Percentiles rank a stretch among this genome's conserved stretches.
phyloP scores from a whole-genome alignment of 768 basidiomycete genomes.

The Boletus subparvulus region DNA sequence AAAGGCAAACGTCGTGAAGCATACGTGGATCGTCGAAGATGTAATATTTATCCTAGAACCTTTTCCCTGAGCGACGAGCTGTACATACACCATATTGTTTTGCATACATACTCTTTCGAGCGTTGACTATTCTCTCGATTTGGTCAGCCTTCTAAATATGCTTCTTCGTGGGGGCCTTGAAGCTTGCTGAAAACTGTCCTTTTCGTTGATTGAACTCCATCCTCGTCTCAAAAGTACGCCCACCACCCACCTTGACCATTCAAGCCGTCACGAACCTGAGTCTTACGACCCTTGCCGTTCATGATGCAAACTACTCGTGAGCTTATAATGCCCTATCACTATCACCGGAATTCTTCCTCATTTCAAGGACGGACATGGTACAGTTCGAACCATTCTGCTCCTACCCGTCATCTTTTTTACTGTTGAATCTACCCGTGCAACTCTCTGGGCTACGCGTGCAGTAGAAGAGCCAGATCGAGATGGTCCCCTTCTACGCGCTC shows the following conservation, averaged over 20 bases:
- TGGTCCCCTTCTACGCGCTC: not conserved
- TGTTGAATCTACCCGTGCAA: constrained; percentile 2
- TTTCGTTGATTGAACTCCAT: not conserved
- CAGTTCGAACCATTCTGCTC: constrained; percentile 11
- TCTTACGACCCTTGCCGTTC: not conserved
- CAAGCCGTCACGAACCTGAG: not conserved
- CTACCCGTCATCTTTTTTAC: constrained; percentile 8
- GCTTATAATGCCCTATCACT: not conserved
- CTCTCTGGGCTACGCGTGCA: constrained; percentile 1
- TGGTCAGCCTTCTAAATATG: not conserved
- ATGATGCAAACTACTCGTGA: constrained; percentile 2
- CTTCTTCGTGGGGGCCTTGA: constrained; percentile 3
- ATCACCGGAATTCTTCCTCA: not conserved
- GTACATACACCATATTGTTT: not conserved
- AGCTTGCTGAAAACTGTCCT: not conserved
- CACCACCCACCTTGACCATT: not conserved
- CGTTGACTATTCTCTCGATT: not conserved
- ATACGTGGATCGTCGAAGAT: not conserved
- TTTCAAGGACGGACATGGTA: not conserved
- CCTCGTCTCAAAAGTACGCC: not conserved
- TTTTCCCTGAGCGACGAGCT: not conserved
- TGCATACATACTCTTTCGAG: not conserved
- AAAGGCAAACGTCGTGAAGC: constrained; percentile 2
- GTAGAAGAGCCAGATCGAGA: not conserved
- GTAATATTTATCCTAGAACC: constrained; percentile 24